These are phyloP conservation scores for Fonsecaea pedrosoi DNA, from an alignment of 2,329 filamentous ascomycete genomes.

Conservation along the genomic window DNA sequence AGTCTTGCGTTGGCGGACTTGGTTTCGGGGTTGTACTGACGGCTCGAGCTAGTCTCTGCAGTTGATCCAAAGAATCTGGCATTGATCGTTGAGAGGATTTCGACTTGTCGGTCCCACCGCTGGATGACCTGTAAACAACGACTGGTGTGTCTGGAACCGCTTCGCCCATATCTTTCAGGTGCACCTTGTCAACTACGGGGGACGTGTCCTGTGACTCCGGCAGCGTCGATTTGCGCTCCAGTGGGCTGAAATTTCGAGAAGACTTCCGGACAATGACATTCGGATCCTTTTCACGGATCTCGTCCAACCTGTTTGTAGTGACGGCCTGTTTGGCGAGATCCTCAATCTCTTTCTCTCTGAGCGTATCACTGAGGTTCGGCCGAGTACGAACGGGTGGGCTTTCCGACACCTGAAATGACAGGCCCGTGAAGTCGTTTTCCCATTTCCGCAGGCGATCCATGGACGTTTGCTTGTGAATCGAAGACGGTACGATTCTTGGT, in stretches of 20 bases:
- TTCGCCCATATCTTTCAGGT: slow-evolving; percentile 39
- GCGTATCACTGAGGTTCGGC: slow-evolving; percentile 32
- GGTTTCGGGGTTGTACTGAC: slow-evolving; percentile 36
- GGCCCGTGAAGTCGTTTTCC: slow-evolving; percentile 44
- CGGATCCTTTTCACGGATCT: slow-evolving; percentile 36
- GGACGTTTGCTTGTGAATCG: slow-evolving; percentile 32
- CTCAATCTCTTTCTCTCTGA: slow-evolving; percentile 40
- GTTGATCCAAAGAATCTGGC: slow-evolving; percentile 43
- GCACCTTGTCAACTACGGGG: neutral
- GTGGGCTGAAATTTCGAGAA: slow-evolving; percentile 31
- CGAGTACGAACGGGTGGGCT: slow-evolving; percentile 43
- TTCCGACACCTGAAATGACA: slow-evolving; percentile 44
- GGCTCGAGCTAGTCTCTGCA: slow-evolving; percentile 50
- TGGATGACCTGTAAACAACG: slow-evolving; percentile 45
- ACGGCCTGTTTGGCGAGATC: slow-evolving; percentile 35
- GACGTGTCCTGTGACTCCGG: slow-evolving; percentile 18
- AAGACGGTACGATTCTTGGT: slow-evolving; percentile 31
- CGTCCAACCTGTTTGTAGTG: slow-evolving; percentile 36
- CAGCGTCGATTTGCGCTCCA: slow-evolving; percentile 28
- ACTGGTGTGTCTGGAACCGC: slow-evolving; percentile 49
- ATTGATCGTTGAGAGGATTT: slow-evolving; percentile 30
- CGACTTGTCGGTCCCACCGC: slow-evolving; percentile 23
- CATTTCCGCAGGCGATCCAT: slow-evolving; percentile 38
- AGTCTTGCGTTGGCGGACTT: slow-evolving; percentile 26
- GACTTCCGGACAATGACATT: slow-evolving; percentile 34